Base-by-base conservation (phyloP, 2,329 filamentous ascomycete genomes). In the Samsoniella hepiali region DNA sequence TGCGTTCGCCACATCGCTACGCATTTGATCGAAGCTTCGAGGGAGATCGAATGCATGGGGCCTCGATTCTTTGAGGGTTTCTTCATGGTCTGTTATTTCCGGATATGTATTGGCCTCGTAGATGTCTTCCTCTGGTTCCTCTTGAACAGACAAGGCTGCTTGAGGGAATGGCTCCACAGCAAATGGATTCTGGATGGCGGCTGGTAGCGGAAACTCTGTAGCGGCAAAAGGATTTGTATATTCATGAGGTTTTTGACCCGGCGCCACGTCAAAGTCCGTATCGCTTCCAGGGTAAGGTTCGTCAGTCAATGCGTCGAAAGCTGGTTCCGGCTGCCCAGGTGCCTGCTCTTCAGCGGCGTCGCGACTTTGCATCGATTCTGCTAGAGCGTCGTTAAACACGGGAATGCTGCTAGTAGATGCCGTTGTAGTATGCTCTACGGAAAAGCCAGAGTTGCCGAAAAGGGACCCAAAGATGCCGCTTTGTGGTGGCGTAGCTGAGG, bases 391-490 rank as follows among this genome's bases (percentile, higher is more conserved):
- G 55, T 62, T 62, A 10, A 62, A 62, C 15, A 62, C 58, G n/a
- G 58, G 58, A 22, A 62, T 54, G n/a, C 58, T 62, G 42, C 58
- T 62, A 32, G 49, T 53, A 38, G 58, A 62, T 7, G 58, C 58
- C 31, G 50, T 62, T 9, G 58, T 62, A 10, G 58, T 62, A 22
- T 62, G 58, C 40, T 62, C 58, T 5, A 55, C 58, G 1, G 58
- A 62, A 13, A 55, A 62, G 6, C 29, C 50, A 10, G 58, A 62
- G 29, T 54, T 47, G 4, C 50, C 58, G 22, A 53, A 54, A 1
- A 50, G 55, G 3, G 49, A 62, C 22, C 36, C 32, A 47, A 55
- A 62, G 8, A 55, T 1, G 42, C n/a, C 31, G 8, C 31, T 62
- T 47, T 32, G 34, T 9, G 29, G 8, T 2, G 58, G 49, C 8